These are phyloP conservation scores for Claviceps capensis DNA, from an alignment of 2,329 filamentous ascomycete genomes.

Conservation along the genomic window DNA sequence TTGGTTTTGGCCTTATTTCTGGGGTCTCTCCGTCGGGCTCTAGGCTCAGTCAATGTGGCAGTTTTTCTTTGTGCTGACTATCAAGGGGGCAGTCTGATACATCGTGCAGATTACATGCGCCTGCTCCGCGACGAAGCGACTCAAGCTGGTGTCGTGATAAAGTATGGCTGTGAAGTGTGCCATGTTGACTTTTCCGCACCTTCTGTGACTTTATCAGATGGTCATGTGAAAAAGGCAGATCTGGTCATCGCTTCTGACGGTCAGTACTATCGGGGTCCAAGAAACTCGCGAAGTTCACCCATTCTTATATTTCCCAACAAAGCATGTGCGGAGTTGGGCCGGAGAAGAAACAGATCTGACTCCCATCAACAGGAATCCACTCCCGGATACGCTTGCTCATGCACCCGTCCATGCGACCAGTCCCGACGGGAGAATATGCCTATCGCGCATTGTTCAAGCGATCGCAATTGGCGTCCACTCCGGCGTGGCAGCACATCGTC, in stretches of 20 bases:
- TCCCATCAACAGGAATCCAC: slow-evolving; percentile 3
- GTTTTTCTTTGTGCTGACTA: background rate
- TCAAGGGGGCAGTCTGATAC: slow-evolving; percentile 3
- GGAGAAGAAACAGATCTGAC: background rate
- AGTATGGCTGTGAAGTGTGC: slow-evolving; percentile 4
- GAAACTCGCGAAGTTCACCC: background rate
- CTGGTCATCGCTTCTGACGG: slow-evolving; percentile 8
- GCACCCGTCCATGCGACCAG: slow-evolving; percentile 4
- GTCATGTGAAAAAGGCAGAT: slow-evolving; percentile 5
- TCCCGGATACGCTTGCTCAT: slow-evolving; percentile 5
- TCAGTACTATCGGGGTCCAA: background rate
- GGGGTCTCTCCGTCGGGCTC: background rate
- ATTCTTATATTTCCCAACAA: background rate
- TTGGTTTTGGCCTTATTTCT: background rate
- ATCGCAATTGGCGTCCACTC: slow-evolving; percentile 2
- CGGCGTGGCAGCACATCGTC: background rate
- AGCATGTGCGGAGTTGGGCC: background rate
- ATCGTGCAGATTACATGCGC: slow-evolving; percentile 8
- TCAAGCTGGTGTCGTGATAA: slow-evolving; percentile 4
- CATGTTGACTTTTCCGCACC: slow-evolving; percentile 5
- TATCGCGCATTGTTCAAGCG: slow-evolving; percentile 6
- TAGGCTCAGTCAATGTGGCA: background rate
- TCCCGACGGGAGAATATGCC: slow-evolving; percentile 4
- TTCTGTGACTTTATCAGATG: slow-evolving; percentile 2
- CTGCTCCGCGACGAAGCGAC: slow-evolving; percentile 7